A percentile compares a stretch with the other conserved stretches of the same genome.
These are phyloP conservation scores for Mycena crocata DNA, from an alignment of 768 basidiomycete genomes.

Conservation along the genomic window DNA sequence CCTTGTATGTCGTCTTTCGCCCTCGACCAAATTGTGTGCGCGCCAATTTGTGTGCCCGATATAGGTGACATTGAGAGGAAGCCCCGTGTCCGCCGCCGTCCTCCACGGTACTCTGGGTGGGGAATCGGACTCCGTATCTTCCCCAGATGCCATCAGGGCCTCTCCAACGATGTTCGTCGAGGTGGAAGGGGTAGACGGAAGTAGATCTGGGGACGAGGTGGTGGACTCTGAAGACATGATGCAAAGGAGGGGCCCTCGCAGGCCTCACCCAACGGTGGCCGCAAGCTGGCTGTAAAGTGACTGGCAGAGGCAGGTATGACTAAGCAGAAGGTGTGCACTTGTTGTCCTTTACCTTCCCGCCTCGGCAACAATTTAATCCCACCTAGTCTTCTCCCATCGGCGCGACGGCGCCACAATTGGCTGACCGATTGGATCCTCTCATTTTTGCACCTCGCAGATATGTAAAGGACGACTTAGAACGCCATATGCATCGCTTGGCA, in stretches of 20 bases:
- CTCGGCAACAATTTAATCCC: too few relatives aligned
- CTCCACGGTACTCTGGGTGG: conserved; percentile 26
- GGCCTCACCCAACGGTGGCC: too few relatives aligned
- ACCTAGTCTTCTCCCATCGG: too few relatives aligned
- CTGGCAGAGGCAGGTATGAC: too few relatives aligned
- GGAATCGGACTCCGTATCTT: conserved; percentile 26
- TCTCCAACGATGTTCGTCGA: conserved; percentile 32
- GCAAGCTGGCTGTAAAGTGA: too few relatives aligned
- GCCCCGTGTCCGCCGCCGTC: conserved; percentile 21
- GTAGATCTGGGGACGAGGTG: conserved; percentile 4
- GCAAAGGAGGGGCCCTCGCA: background rate
- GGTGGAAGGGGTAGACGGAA: conserved; percentile 20
- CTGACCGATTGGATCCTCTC: too few relatives aligned
- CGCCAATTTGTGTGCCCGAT: conserved; percentile 29
- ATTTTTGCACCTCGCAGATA: too few relatives aligned
- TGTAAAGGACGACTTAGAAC: too few relatives aligned
- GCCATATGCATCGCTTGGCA: too few relatives aligned
- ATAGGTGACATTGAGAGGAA: conserved; percentile 16
- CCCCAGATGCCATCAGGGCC: conserved; percentile 19
- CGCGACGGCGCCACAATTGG: too few relatives aligned
- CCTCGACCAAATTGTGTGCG: conserved; percentile 7
- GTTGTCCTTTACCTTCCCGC: too few relatives aligned
- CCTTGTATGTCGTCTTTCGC: conserved; percentile 11
- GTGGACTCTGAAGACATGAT: conserved; percentile 27
- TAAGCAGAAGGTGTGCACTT: too few relatives aligned